Base-by-base conservation (phyloP, 2,329 filamentous ascomycete species). In the Fusarium anguioides region DNA sequence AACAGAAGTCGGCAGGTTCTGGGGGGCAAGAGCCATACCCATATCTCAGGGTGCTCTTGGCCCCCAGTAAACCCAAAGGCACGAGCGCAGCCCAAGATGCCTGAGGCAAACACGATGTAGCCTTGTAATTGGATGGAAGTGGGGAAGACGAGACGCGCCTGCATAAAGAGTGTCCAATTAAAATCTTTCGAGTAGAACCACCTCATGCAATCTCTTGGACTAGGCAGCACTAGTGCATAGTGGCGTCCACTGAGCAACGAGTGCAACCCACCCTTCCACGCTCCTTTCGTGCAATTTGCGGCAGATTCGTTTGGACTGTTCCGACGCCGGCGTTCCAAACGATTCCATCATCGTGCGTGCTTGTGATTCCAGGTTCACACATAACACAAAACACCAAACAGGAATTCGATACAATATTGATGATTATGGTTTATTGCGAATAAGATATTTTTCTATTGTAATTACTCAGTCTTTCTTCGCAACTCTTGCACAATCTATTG, bases 21-120 rank as follows among this genome's bases (percentile, higher is more conserved):
- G 69, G 72, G 72, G 72, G 71, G 61, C 66, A 50, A 44, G 54
- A 61, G 60, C 53, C 72, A 66, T 74, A 74, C 68, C 72, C 71
- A 74, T 72, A 70, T 70, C 57, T 56, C 59, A 56, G 52, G 57
- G 47, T 59, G 44, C 53, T 49, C 33, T 71, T 56, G 63, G 61
- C 68, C 70, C 71, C 70, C 66, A 63, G 52, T 42, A 64, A 64
- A 51, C 52, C 42, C 42, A 69, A 68, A 65, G 47, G 52, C 46
- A 56, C 23, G 39, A 47, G 68, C 41, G 48, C 44, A 35, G 68
- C 72, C 72, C 66, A 40, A 69, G 49, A 60, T 73, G 68, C 72
- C 72, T 74, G 57, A 74, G 72, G 72, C 72, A 72, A 8, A 33
- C 9, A 24, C 1, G 0, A 10, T 27, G 44, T 41, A 46, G 18